Evolutionary conservation across 805 yeast genomes (phyloP).

Genomic region (Starmerella kuoi): DNA sequence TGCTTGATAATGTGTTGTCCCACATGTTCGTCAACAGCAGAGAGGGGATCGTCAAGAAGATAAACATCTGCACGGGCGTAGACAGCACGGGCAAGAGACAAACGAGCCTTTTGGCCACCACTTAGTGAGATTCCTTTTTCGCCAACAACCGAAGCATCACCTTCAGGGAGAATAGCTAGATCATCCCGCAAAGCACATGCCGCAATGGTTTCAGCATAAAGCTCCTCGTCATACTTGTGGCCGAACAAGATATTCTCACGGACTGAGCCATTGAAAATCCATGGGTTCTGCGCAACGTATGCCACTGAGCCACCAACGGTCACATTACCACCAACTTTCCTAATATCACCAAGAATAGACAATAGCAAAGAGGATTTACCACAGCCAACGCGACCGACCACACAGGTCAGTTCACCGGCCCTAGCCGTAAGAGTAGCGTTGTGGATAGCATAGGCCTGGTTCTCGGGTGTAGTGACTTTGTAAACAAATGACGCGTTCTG

Average conservation of each 20-base stretch:
- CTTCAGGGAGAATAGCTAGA: conserved; percentile 54
- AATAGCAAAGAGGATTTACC: conserved; percentile 81
- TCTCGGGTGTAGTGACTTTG: conserved; percentile 43
- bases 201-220: conserved; percentile 43
- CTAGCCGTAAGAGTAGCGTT: conserved; percentile 53
- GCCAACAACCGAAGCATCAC: conserved; percentile 70
- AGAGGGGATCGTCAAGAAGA: conserved; percentile 63
- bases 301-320: conserved; percentile 67
- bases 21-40: conserved; percentile 80
- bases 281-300: conserved; percentile 80
- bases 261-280: conserved; percentile 94
- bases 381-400: conserved; percentile 81
- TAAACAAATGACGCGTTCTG: conserved; percentile 32
- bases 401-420: conserved; percentile 73
- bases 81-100: conserved; percentile 67
- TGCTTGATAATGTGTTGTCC: conserved; percentile 65
- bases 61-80: conserved; percentile 57
- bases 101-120: conserved; percentile 84
- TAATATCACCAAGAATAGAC: conserved; percentile 70
- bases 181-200: conserved; percentile 62
- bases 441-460: conserved; percentile 48
- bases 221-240: conserved; percentile 36
- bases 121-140: conserved; percentile 75
- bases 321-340: conserved; percentile 62
- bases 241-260: conserved; percentile 68